phyloP scores from a whole-genome alignment of 2,329 filamentous ascomycete genomes.

The Monosporascus sp. region DNA sequence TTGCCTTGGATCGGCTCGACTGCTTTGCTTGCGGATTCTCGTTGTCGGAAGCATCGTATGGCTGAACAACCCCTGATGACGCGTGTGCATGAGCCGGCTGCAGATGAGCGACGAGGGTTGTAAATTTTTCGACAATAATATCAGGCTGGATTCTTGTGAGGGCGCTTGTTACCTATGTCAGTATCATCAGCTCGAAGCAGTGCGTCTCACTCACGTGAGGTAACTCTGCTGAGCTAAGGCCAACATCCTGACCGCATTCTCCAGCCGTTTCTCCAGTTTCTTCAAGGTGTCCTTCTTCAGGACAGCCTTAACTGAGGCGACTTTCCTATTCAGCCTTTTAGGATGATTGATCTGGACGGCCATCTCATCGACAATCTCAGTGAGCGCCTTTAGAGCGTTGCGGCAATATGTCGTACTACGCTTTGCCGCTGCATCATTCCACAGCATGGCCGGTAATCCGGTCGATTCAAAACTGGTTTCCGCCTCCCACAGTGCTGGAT shows the following conservation, averaged over 20 bases:
- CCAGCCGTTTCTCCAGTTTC: constrained; percentile 12
- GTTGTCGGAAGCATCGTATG: background rate
- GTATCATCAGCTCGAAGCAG: background rate
- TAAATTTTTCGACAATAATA: constrained; percentile 13
- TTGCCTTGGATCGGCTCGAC: background rate
- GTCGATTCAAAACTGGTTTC: constrained; percentile 8
- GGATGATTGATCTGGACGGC: constrained; percentile 5
- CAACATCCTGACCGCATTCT: constrained; percentile 15
- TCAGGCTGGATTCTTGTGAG: constrained; percentile 14
- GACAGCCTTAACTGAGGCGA: constrained; percentile 6
- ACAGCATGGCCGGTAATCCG: constrained; percentile 5
- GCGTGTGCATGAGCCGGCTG: background rate
- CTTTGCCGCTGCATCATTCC: constrained; percentile 8
- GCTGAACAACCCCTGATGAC: background rate
- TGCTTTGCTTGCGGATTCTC: background rate
- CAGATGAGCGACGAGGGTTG: background rate
- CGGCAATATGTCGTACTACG: constrained; percentile 14
- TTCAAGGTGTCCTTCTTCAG: constrained; percentile 17
- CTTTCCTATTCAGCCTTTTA: constrained; percentile 1
- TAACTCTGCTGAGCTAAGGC: constrained; percentile 15
- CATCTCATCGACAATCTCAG: constrained; percentile 14
- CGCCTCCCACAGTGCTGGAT: constrained; percentile 16
- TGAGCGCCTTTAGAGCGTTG: constrained; percentile 13
- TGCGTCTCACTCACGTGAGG: constrained; percentile 11
- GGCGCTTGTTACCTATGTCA: constrained; percentile 8